A percentile compares a stretch with the other conserved stretches of the same genome.
Evolutionary conservation across 352 stramenopile genomes (phyloP).

Genomic region (Globisporangium cystogenes): DNA sequence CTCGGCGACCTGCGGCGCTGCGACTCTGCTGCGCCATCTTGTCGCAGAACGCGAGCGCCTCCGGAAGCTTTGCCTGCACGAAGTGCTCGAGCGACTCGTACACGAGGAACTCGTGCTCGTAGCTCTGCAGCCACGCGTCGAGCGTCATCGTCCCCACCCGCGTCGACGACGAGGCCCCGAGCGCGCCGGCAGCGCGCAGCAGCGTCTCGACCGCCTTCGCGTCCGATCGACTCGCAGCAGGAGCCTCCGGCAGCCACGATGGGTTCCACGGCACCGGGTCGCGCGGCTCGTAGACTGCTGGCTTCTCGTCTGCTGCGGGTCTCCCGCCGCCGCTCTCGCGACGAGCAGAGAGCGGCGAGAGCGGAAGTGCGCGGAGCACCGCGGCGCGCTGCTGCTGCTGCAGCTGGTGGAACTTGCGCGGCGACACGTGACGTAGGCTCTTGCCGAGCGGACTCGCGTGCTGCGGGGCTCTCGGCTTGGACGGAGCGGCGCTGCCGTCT

Average conservation of each 20-base stretch:
- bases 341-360: conserved; percentile 21
- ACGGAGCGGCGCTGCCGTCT: neutral
- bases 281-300: neutral
- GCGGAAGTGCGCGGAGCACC: conserved; percentile 19
- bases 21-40: conserved; percentile 29
- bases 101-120: conserved; percentile 35
- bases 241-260: conserved; percentile 14
- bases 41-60: conserved; percentile 35
- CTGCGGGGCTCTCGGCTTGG: conserved; percentile 2
- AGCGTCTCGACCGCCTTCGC: conserved; percentile 6
- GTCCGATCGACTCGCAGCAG: neutral
- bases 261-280: conserved; percentile 26
- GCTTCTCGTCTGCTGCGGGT: neutral
- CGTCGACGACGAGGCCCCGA: conserved; percentile 2
- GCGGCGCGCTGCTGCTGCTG: conserved; percentile 29
- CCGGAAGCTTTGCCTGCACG: conserved; percentile 37
- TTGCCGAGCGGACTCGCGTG: neutral
- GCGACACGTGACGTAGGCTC: conserved; percentile 28
- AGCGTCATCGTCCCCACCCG: conserved; percentile 19
- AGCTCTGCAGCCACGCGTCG: conserved; percentile 35
- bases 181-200: conserved; percentile 3
- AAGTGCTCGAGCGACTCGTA: conserved; percentile 51
- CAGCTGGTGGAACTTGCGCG: conserved; percentile 36
- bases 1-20: neutral
- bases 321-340: neutral